Base-by-base conservation (phyloP, 2,329 filamentous ascomycete genomes). In the Penicillium sp. region DNA sequence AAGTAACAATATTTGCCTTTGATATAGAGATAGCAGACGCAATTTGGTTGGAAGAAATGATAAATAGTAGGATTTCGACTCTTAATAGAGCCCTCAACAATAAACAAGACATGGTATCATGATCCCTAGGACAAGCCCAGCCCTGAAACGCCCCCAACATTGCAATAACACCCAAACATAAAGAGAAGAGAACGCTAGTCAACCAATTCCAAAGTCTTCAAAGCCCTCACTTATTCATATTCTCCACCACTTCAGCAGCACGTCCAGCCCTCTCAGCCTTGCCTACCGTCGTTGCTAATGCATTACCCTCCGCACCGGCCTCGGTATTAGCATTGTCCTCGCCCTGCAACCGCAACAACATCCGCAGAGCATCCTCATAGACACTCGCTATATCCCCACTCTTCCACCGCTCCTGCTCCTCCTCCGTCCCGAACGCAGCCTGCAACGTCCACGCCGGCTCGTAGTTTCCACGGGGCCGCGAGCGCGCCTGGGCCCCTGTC, bases 231-330 rank as follows among this genome's bases (percentile, higher is more conserved):
- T 76, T 74, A 58, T 71, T 72, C 65, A 76, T 74, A 59, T 71
- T 72, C 63, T 80, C 76, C 55, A 79, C 74, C n/a, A 79, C 76
- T 50, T 79, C 78, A 24, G 71, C 76, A 37, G 75, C 76, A 48
- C 69, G 70, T 22, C 68, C 71, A 34, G 78, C 78, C 53, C 78
- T 69, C 61, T 80, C 77, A 18, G 75, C 73, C 62, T 75, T 78
- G 20, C 77, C 78, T 26, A 79, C 69, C 9, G 78, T 77, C 52
- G 74, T 76, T 14, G 78, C 77, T 52, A 80, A 61, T 9, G 72
- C 73, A 57, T 70, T 71, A 24, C 69, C 67, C 51, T 72, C 68
- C 5, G 55, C 57, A 26, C 62, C 57, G 46, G 57, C 62, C 38
- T 67, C 64, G 24, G 59, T 59, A 44, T 63, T 59, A 20, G 50